Evolutionary conservation across 2,329 filamentous ascomycete genomes (phyloP).

Genomic region (Daldinia eschscholtzii): DNA sequence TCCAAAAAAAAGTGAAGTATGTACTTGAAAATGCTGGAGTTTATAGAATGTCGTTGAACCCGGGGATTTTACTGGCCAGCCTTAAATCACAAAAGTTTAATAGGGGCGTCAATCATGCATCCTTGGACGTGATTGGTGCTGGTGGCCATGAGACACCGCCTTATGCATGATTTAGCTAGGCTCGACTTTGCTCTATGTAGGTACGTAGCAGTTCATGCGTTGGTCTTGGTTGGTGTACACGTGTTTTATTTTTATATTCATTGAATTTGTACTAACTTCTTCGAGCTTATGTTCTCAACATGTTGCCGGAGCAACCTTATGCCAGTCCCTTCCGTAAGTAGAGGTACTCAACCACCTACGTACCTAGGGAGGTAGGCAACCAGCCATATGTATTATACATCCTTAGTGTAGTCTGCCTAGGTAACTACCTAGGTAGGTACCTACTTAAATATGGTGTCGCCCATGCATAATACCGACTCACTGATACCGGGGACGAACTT

Average conservation of each 20-base stretch:
- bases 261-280: background rate
- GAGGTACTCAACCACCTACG: no score
- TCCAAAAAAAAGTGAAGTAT: background rate
- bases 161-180: background rate
- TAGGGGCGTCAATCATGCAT: no score
- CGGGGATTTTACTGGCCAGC: background rate
- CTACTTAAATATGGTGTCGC: no score
- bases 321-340: background rate
- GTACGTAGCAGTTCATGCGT: background rate
- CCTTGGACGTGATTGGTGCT: background rate
- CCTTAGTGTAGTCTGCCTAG: no score
- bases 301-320: background rate
- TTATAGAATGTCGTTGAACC: background rate
- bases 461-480: background rate
- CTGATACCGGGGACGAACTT: no score
- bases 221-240: background rate
- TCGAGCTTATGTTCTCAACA: background rate
- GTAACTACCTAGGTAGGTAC: no score
- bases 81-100: no score
- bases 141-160: no score
- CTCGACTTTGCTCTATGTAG: background rate
- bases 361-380: no score
- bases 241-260: constrained; percentile 4
- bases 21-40: background rate
- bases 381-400: no score